Evolutionary conservation across 257 asterid species (phyloP), one percentile per base, ranked within the genome.

Genomic region (Nicotiana attenuata): DNA sequence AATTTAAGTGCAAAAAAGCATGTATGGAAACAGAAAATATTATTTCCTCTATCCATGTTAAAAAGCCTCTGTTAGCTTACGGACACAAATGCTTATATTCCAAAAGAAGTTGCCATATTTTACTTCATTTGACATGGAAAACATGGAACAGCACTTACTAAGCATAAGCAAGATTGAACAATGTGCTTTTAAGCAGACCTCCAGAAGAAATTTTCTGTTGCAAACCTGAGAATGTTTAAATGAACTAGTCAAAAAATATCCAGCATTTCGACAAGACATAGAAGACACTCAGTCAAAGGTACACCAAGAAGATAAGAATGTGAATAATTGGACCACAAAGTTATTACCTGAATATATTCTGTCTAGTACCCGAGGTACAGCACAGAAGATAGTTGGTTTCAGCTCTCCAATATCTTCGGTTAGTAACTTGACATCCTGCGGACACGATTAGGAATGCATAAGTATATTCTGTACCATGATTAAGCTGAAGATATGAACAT

Each of bases 331-430:
- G 61, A 10, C 41, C 2, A 3, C 73, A 31, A 67, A 67, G 50
- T 60, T 52, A 81, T 82, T 79, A 94, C 99, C 99, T 88, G 98
- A 66, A 86, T 93, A 87, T 77, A 96, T 92, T 90, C 98, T 90
- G 20, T 96, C 98, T 82, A 94, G 81, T 10, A 96, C 99, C 45
- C 99, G 95, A 81, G 99, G 99, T 89, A 96, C 99, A 31, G 97
- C 98, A 85, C 97, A 94, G 83, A 94, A 96, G 82, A 96, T 81
- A 78, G 98, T 91, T 26, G 99, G 99, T 85, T 96, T 94, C 52
- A 96, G 90, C 89, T 88, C 97, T 69, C 65, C 92, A 80, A 96
- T 86, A 86, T 96, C 99, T 87, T 96, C 98, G 17, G 93, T 93
- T 81, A 96, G 87, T 64, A 93, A 90, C 85, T 94, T 94, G 50